A percentile compares a stretch with the other conserved stretches of the same genome.
Evolutionary conservation across 805 yeast species (phyloP).

Genomic region (Ogataea methylovora): DNA sequence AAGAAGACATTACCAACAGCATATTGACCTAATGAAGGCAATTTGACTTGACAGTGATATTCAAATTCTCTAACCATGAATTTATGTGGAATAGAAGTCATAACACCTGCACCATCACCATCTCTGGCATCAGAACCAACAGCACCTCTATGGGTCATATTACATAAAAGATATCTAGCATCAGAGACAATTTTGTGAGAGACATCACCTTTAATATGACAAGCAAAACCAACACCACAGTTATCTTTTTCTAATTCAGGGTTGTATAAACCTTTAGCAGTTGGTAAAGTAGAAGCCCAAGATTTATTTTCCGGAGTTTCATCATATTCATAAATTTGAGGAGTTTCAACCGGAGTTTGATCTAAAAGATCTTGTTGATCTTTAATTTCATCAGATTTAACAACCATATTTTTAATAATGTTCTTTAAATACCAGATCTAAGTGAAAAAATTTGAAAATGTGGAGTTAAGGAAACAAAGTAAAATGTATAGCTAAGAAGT

Average conservation of each 20-base stretch:
- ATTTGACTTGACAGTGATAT: constrained; percentile 52
- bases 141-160: constrained; percentile 99
- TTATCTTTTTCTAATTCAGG: constrained; percentile 95
- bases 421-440: too few species aligned
- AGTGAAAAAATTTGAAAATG: too few species aligned
- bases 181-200: constrained; percentile 93
- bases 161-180: constrained; percentile 79
- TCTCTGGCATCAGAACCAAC: constrained; percentile 93
- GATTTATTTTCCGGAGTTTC: constrained; percentile 73
- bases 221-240: constrained; percentile 97
- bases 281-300: constrained; percentile 90
- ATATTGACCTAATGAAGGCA: constrained; percentile 80
- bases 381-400: constrained; percentile 16
- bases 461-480: too few species aligned
- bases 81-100: constrained; percentile 86
- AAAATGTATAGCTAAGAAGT: too few species aligned
- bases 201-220: constrained; percentile 81
- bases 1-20: constrained; percentile 94
- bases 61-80: constrained; percentile 81
- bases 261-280: constrained; percentile 82
- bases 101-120: constrained; percentile 98
- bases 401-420: constrained; percentile 11
- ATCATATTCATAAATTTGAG: constrained; percentile 54
- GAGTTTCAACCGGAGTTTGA: background rate
- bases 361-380: constrained; percentile 9